These are phyloP conservation scores for Paramecium biaurelia DNA, from an alignment of 73 alveolate species.

Conservation along the genomic window DNA sequence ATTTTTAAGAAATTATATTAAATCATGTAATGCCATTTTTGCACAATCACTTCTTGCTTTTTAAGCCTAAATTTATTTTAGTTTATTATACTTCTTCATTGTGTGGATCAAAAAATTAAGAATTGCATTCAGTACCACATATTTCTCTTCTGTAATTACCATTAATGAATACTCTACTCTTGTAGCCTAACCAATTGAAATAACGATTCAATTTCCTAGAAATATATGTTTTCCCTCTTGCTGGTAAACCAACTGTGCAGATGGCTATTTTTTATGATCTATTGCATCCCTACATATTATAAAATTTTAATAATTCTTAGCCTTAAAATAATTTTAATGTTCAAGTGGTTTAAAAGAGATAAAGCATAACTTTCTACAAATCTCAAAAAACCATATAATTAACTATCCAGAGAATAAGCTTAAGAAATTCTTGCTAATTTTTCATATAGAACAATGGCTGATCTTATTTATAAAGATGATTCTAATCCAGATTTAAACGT, in stretches of 20 bases:
- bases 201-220: conserved; percentile 61
- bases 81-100: conserved; percentile 19
- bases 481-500: not conserved
- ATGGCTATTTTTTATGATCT: conserved; percentile 22
- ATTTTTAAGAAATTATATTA: conserved; percentile 30
- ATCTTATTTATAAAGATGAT: not conserved
- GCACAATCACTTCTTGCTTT: not conserved
- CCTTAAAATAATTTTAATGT: conserved; percentile 30
- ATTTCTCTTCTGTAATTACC: conserved; percentile 59
- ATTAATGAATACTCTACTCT: conserved; percentile 58
- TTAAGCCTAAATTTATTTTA: not conserved
- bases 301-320: not conserved
- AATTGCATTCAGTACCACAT: conserved; percentile 20
- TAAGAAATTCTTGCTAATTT: not conserved
- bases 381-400: not conserved
- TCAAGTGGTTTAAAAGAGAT: not conserved
- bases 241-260: conserved; percentile 69
- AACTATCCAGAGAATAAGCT: not conserved
- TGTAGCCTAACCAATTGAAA: conserved; percentile 67
- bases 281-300: conserved; percentile 19
- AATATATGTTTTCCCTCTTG: conserved; percentile 68
- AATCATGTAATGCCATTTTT: conserved; percentile 16
- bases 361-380: not conserved
- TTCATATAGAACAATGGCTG: not conserved
- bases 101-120: conserved; percentile 4